Evolutionary conservation across 78 protist species (phyloP), one percentile per base, ranked within the genome.

Genomic region (slime mould (Dictyostelium discoideum)): DNA sequence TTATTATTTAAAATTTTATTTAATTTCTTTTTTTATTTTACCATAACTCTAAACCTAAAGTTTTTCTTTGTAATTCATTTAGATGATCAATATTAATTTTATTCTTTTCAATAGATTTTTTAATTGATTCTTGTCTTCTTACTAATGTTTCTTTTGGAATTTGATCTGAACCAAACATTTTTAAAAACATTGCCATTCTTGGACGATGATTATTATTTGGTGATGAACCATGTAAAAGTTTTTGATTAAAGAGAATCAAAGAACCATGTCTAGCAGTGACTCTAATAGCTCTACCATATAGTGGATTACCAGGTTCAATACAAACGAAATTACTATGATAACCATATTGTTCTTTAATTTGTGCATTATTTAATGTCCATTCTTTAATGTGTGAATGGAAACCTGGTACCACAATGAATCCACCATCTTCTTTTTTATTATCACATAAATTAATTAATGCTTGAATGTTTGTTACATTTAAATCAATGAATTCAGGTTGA

Each of bases 371-470:
- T 81, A 48, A 67, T 16, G 90, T 5, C 89, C 89, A 92, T 39
- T 92, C 96, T 65, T 65, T 85, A 48, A 92, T 24, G 39, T 92
- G 96, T 48, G 78, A 26, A 37, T 82, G 50, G n/a, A 84, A 92
- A 18, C 96, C 96, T 29, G 96, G 96, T 69, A 92, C 92, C 16
- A 92, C 44, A 32, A 86, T n/a, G 42, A 92, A 92, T 11, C 96
- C 96, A 84, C 96, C 96, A 84, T 92, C 96, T 26, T 83, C 82
- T 11, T 39, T 24, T n/a, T 50, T 42, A n/a, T 92, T 92, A 50
- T 92, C 96, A 26, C 84, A 82, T 13, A 92, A 37, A 24, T 92
- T 92, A 5, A 92, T 44, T 20, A 92, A 57, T 40, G 85, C 89
- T 48, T 92, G 96, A 84, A 92, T 86, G 16, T 92, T 86, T 29